A percentile compares a stretch with the other conserved stretches of the same genome.
Conservation (phyloP, 495 filamentous ascomycete species). For the Penicillium canescens region DNA sequence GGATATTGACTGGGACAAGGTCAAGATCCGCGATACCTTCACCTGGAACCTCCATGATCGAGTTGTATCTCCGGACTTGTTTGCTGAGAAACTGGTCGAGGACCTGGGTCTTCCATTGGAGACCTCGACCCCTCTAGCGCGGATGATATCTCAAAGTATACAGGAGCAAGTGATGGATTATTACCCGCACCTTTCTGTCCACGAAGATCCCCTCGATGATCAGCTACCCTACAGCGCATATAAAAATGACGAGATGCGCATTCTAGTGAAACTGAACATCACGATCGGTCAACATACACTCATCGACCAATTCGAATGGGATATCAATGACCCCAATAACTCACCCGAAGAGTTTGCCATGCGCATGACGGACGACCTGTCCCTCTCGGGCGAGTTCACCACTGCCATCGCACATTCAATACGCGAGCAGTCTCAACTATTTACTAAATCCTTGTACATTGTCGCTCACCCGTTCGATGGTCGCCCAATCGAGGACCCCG, state of each 20-base stretch:
- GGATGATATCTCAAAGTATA: constrained; percentile 77
- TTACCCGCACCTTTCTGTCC: constrained; percentile 84
- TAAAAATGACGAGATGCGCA: constrained; percentile 98
- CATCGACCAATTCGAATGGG: constrained; percentile 98
- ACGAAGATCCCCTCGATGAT: constrained; percentile 88
- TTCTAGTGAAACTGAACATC: constrained; percentile 93
- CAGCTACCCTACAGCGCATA: constrained; percentile 89
- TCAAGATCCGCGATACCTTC: constrained; percentile 95
- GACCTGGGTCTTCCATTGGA: constrained; percentile 80
- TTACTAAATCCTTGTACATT: constrained; percentile 90
- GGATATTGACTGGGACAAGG: constrained; percentile 93
- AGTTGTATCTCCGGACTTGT: constrained; percentile 72
- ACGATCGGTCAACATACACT: constrained; percentile 94
- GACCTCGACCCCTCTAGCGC: constrained; percentile 60
- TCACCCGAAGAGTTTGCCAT: constrained; percentile 91
- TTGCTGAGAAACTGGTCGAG: constrained; percentile 87
- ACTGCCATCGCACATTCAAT: constrained; percentile 98
- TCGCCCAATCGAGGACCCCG: constrained; percentile 85
- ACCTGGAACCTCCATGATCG: constrained; percentile 98
- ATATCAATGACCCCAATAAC: constrained; percentile 92
- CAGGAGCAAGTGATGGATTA: constrained; percentile 90
- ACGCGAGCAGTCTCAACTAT: constrained; percentile 90
- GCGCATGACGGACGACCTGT: constrained; percentile 86
- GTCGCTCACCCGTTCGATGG: constrained; percentile 94
- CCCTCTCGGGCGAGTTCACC: constrained; percentile 91